These are phyloP conservation scores for Liquidambar formosana DNA, from an alignment of 164 flowering plant genomes.

Conservation along the genomic window DNA sequence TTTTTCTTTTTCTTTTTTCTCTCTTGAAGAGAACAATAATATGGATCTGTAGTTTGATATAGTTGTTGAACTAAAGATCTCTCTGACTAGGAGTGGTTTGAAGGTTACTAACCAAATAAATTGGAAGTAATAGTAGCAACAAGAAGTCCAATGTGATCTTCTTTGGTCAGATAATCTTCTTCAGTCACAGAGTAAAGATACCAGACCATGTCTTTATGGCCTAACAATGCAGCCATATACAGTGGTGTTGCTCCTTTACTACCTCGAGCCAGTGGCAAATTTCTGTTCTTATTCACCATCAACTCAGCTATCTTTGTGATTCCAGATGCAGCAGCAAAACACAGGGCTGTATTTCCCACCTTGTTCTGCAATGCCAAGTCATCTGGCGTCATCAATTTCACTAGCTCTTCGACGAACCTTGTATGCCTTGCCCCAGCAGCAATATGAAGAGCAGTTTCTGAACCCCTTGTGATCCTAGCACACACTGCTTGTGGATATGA, in stretches of 20 bases:
- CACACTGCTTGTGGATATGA: not conserved
- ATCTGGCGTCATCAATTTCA: conserved; percentile 10
- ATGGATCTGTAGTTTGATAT: not conserved
- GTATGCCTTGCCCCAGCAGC: conserved; percentile 30
- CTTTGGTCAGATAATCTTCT: not conserved
- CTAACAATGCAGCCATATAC: conserved; percentile 31
- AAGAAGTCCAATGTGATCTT: conserved; percentile 20
- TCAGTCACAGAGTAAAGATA: conserved; percentile 27
- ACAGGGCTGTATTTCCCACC: conserved; percentile 32
- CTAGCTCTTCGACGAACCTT: conserved; percentile 25
- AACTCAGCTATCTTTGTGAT: conserved; percentile 22
- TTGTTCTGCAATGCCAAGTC: conserved; percentile 23
- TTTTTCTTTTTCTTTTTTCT: not conserved
- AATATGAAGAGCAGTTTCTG: conserved; percentile 32
- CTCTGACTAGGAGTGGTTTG: not conserved
- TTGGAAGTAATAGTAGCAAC: conserved; percentile 18
- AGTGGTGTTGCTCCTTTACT: conserved; percentile 27
- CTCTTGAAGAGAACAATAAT: not conserved
- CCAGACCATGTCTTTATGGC: conserved; percentile 32
- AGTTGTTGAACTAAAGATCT: not conserved
- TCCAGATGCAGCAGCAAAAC: conserved; percentile 39
- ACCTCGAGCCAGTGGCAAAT: conserved; percentile 18
- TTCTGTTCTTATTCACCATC: conserved; percentile 25
- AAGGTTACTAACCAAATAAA: conserved; percentile 23
- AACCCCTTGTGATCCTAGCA: conserved; percentile 18